Evolutionary conservation across 78 protist genomes (phyloP).

Genomic region (Paulinella micropora): DNA sequence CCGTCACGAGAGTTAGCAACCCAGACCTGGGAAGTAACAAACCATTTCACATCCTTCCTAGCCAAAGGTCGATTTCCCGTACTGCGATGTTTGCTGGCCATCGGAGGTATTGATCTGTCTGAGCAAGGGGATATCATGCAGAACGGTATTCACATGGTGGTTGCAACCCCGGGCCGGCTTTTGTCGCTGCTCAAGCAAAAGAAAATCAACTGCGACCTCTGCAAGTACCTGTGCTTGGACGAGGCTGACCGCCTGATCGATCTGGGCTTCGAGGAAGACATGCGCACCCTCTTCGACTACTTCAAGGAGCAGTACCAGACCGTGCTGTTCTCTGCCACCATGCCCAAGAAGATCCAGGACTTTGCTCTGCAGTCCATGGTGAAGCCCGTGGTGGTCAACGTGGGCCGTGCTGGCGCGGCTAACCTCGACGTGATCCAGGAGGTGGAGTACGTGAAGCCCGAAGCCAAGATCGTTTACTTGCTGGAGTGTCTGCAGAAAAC

Average conservation of each 20-base stretch:
- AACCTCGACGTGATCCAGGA: conserved; percentile 76
- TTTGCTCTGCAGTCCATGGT: conserved; percentile 47
- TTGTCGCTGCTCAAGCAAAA: conserved; percentile 57
- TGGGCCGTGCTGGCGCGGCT: conserved; percentile 87
- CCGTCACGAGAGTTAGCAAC: conserved; percentile 89
- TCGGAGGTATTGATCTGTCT: conserved; percentile 38
- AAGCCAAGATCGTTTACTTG: conserved; percentile 71
- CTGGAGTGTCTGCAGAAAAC: conserved; percentile 93
- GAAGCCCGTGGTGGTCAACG: conserved; percentile 68
- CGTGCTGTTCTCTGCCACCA: conserved; percentile 78
- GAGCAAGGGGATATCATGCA: not conserved
- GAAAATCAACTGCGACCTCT: conserved; percentile 47
- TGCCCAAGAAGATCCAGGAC: conserved; percentile 69
- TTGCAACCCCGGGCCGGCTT: conserved; percentile 88
- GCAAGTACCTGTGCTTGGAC: conserved; percentile 61
- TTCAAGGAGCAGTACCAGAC: conserved; percentile 68
- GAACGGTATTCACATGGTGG: conserved; percentile 61
- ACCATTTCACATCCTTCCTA: not conserved
- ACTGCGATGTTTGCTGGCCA: conserved; percentile 25
- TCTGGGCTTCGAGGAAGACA: conserved; percentile 76
- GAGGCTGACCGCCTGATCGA: conserved; percentile 92
- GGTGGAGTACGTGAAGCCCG: conserved; percentile 68
- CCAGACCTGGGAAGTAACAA: conserved; percentile 62
- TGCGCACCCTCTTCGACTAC: conserved; percentile 54
- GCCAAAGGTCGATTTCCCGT: not conserved